Evolutionary conservation across 345 rosid genomes (phyloP).

Genomic region (Cardamine occulta): DNA sequence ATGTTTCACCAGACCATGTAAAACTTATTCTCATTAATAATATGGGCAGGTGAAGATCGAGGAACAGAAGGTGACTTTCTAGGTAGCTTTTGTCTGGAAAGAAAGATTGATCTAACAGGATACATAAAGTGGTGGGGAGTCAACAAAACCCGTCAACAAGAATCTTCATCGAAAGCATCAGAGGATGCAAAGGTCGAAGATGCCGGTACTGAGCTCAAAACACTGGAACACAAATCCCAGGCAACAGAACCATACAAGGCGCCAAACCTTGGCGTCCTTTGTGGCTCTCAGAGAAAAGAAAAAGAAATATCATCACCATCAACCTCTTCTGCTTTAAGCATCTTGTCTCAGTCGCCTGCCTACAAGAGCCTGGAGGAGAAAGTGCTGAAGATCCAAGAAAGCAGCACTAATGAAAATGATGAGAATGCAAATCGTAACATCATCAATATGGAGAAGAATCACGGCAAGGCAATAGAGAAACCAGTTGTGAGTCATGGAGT

Average conservation of each 20-base stretch:
- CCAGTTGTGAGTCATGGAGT: constrained; percentile 58
- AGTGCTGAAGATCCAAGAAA: constrained; percentile 65
- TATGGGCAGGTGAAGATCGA: constrained; percentile 75
- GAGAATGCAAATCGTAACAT: constrained; percentile 80
- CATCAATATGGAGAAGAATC: constrained; percentile 66
- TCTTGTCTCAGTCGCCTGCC: constrained; percentile 81
- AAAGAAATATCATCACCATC: constrained; percentile 49
- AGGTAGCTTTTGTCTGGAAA: constrained; percentile 75
- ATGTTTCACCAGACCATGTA: constrained; percentile 20
- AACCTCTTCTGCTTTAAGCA: constrained; percentile 68
- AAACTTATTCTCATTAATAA: background rate
- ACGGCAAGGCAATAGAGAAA: constrained; percentile 78
- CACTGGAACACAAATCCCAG: constrained; percentile 64
- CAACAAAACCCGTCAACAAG: constrained; percentile 71
- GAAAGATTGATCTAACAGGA: constrained; percentile 84
- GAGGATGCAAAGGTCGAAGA: constrained; percentile 75
- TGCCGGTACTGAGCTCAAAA: constrained; percentile 73
- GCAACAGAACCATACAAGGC: constrained; percentile 85
- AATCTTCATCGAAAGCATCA: constrained; percentile 61
- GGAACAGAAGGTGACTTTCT: constrained; percentile 71
- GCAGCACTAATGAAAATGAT: constrained; percentile 57
- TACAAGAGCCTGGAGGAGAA: constrained; percentile 89
- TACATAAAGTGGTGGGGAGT: constrained; percentile 94
- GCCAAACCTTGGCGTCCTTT: constrained; percentile 70
- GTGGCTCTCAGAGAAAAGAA: constrained; percentile 52